Percentiles rank a stretch among this genome's conserved stretches.
phyloP scores from a whole-genome alignment of 108 stramenopile genomes.

The Parietichytrium sp. region DNA sequence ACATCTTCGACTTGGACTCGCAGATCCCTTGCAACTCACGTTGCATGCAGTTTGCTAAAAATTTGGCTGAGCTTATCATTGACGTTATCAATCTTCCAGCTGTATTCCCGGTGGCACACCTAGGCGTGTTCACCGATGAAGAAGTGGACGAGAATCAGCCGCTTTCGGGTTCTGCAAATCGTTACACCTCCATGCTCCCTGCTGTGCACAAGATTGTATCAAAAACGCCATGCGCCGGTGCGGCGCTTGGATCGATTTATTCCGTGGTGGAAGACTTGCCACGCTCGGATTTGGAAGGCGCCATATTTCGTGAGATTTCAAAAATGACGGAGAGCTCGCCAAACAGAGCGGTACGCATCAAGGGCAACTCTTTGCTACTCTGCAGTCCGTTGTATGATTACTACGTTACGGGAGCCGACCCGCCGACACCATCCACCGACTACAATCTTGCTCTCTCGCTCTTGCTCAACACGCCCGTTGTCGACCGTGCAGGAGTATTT shows the following conservation, averaged over 20 bases:
- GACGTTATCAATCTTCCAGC: background rate
- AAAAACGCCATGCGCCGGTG: too few relatives aligned
- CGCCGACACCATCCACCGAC: background rate
- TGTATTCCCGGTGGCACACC: background rate
- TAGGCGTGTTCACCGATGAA: background rate
- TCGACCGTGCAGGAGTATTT: slow-evolving; percentile 3
- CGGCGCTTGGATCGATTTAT: too few relatives aligned
- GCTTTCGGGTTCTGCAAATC: too few relatives aligned
- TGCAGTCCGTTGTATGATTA: slow-evolving; percentile 1
- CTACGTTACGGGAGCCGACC: background rate
- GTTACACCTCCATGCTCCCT: background rate
- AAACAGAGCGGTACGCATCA: too few relatives aligned
- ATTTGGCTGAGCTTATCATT: background rate
- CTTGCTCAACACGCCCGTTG: background rate
- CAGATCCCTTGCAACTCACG: background rate
- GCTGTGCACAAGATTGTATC: background rate
- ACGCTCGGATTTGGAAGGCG: too few relatives aligned
- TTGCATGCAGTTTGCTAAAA: background rate
- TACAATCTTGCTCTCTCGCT: background rate
- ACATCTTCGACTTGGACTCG: background rate
- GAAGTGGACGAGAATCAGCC: too few relatives aligned
- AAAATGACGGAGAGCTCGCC: too few relatives aligned
- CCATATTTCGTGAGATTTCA: too few relatives aligned
- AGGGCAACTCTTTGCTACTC: background rate
- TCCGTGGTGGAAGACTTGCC: too few relatives aligned